Evolutionary conservation across 2,329 filamentous ascomycete genomes (phyloP), one percentile per base, ranked within the genome.

Genomic region (Xylaria sp.): DNA sequence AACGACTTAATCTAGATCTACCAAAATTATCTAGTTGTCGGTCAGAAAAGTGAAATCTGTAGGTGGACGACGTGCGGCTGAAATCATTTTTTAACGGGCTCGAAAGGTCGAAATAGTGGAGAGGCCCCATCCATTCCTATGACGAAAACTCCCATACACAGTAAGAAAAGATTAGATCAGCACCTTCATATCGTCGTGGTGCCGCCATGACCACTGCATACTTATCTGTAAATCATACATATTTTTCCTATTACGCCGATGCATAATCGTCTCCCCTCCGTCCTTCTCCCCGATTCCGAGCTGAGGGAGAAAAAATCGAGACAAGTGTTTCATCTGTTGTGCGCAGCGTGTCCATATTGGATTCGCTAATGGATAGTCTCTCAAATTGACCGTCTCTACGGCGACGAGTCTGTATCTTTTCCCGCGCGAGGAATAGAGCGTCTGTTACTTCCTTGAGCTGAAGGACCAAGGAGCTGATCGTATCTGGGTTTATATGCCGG

Each of bases 361-460:
- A 25, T 23, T 67, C 23, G 12, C 41, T 36, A 39, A 70, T 45
- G 3, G 13, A 4, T 10, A 62, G 13, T 3, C 52, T 52, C 8
- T 53, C 45, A 1, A 62, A 41, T 3, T 60, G 8, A n/a, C 23
- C 43, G 30, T 72, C 61, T 25, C 50, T 28, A 32, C 63, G 71
- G 34, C 55, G 58, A 45, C 45, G 20, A 12, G 39, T 25, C 2
- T 59, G 36, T 15, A 46, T 48, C 30, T 52, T 61, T 34, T 4
- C 12, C 2, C 63, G 57, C 32, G 70, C 68, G 6, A 60, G 55
- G n/a, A 62, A 64, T 9, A 77, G 25, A 18, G 71, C 43, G 13
- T 73, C 70, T 23, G 56, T 60, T 8, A 72, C 66, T 48, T 75
- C 67, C 39, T 72, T 70, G 25, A 77, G 70, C 30, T 73, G 71